Evolutionary conservation across 2,329 filamentous ascomycete species (phyloP).

Genomic region (Escovopsis sp.): DNA sequence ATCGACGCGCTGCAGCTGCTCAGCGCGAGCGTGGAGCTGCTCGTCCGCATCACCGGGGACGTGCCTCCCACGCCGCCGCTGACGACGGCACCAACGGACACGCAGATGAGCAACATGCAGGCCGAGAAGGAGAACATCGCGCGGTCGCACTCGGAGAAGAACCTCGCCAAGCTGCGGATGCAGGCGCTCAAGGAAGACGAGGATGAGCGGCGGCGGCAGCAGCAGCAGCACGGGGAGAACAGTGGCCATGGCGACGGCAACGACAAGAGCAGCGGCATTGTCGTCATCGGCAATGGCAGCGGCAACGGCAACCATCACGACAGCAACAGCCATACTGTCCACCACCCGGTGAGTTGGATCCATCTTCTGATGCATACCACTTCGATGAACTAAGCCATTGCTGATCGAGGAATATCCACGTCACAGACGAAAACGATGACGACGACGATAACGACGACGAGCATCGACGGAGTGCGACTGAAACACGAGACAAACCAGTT

Average conservation of each 20-base stretch:
- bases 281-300: slow-evolving; percentile 4
- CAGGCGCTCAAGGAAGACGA: slow-evolving; percentile 20
- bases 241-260: background rate
- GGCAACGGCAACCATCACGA: background rate
- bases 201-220: slow-evolving; percentile 10
- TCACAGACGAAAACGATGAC: too few species aligned
- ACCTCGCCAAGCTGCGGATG: slow-evolving; percentile 28
- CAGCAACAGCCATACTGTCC: too few species aligned
- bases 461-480: slow-evolving; percentile 41
- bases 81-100: slow-evolving; percentile 39
- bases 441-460: background rate
- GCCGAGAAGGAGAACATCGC: slow-evolving; percentile 46
- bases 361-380: too few species aligned
- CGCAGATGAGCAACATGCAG: slow-evolving; percentile 49
- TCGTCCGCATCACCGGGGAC: slow-evolving; percentile 61
- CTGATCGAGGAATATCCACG: too few species aligned
- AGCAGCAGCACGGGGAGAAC: slow-evolving; percentile 5
- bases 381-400: too few species aligned
- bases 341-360: too few species aligned
- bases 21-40: slow-evolving; percentile 52
- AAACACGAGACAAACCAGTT: slow-evolving; percentile 18
- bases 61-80: slow-evolving; percentile 66
- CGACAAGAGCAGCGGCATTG: background rate
- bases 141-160: slow-evolving; percentile 41
- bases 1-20: slow-evolving; percentile 66